Conservation (phyloP, 2,329 filamentous ascomycete genomes). For the Pseudogymnoascus sp. region DNA sequence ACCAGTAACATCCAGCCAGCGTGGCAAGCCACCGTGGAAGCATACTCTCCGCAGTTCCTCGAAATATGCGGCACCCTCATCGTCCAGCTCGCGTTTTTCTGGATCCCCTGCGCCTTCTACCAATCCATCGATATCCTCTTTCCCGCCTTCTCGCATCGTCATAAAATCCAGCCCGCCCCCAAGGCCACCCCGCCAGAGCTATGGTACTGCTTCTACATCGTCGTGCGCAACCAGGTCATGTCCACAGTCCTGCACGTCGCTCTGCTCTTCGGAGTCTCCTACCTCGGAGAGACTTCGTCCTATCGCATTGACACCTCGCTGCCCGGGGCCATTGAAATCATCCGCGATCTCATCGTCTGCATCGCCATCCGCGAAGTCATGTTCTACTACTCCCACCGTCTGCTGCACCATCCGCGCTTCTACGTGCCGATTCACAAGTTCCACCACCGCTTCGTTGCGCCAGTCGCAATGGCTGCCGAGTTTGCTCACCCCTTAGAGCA, state of each 20-base stretch:
- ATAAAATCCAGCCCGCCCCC: slow-evolving; percentile 48
- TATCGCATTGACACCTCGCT: slow-evolving; percentile 29
- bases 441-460: slow-evolving; percentile 50
- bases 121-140: slow-evolving; percentile 36
- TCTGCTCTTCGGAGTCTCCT: not conserved
- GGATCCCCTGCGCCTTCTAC: slow-evolving; percentile 38
- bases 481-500: slow-evolving; percentile 53
- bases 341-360: slow-evolving; percentile 38
- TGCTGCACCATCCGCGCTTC: slow-evolving; percentile 42
- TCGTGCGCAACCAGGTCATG: slow-evolving; percentile 42
- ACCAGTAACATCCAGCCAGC: not conserved
- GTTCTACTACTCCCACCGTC: slow-evolving; percentile 51
- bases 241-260: slow-evolving; percentile 30
- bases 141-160: slow-evolving; percentile 42
- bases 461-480: slow-evolving; percentile 47
- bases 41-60: slow-evolving; percentile 29
- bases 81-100: slow-evolving; percentile 40
- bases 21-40: slow-evolving; percentile 10
- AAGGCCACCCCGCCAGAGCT: slow-evolving; percentile 41
- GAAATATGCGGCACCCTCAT: slow-evolving; percentile 36
- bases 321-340: slow-evolving; percentile 29
- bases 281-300: not conserved
- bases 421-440: slow-evolving; percentile 48
- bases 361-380: slow-evolving; percentile 40
- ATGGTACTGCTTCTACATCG: slow-evolving; percentile 36